Base-by-base conservation (phyloP, 1,284 basidiomycete species). In the Microbotryum saponariae region DNA sequence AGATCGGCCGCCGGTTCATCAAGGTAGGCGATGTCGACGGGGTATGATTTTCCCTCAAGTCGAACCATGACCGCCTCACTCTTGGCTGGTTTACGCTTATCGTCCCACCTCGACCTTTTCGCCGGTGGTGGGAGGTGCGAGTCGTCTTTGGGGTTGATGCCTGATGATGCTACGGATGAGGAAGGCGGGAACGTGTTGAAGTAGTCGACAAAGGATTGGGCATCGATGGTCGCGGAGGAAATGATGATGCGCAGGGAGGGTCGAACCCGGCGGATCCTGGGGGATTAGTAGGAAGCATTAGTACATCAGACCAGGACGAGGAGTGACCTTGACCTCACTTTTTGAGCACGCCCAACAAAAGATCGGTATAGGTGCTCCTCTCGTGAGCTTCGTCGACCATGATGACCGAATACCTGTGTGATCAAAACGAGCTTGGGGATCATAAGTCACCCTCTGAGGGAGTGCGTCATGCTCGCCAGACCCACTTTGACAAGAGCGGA, bases 221-320 rank as follows among this genome's bases (percentile, higher is more conserved):
- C 94, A 74, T 97, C 93, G 23, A 97, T 83, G 1, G 94, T 98
- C 2, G 96, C 96, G 6, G 92, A 96, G 4, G 92, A 93, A 42
- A 98, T 85, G 50, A 98, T 86, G 27, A 98, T 79, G 25, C 96
- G 82, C 51, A 98, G 82, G 8, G 88, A 85, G 3, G 90, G 89
- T 50, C 94, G 82, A 74, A 94, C 93, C 59, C 85, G 82, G 50
- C 89, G 85, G 60, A 98, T 93, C 69, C 55, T 67, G 42, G 45
- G 7, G 47, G 25, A 14, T 12, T 6, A 31, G 29, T 29, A 20
- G 42, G 18, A 18, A 27, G 27, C 4, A 45, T 47, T 37, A 51
- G 21, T 23, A 51, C 21, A 45, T 25, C 56, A 54, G 29, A 4
- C 8, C 16, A 52, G 27, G 51, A 21, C 47, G 20, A 8, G 12